Conservation (phyloP, 1,284 basidiomycete genomes). For the Anthracocystis setariae region DNA sequence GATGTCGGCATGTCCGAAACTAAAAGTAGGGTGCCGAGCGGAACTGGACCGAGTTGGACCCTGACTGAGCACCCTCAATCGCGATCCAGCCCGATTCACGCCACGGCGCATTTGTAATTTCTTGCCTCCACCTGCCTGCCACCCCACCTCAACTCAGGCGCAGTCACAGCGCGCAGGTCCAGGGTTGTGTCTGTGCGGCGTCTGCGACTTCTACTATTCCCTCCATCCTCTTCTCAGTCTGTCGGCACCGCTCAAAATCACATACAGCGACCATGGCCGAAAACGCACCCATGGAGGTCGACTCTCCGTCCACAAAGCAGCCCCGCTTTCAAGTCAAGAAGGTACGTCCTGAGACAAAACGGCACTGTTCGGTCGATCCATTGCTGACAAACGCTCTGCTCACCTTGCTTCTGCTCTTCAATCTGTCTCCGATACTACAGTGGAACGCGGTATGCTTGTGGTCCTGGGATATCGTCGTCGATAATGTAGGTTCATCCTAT, state of each 20-base stretch:
- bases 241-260: not conserved
- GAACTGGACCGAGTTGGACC: conserved; percentile 9
- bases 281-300: conserved; percentile 59
- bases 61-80: not conserved
- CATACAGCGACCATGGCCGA: conserved; percentile 24
- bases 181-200: conserved; percentile 13
- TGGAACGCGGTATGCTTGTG: conserved; percentile 67
- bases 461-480: conserved; percentile 67
- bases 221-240: conserved; percentile 10
- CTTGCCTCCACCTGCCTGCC: conserved; percentile 6
- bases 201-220: not conserved
- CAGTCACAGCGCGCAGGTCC: not conserved
- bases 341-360: conserved; percentile 25
- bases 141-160: not conserved
- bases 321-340: conserved; percentile 67
- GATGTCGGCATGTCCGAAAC: not conserved
- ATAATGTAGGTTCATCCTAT: conserved; percentile 56
- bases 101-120: too few species aligned
- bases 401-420: not conserved
- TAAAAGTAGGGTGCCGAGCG: not conserved
- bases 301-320: conserved; percentile 49
- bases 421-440: conserved; percentile 27
- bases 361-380: not conserved
- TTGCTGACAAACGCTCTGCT: not conserved
- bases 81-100: conserved; percentile 7